A percentile compares a stretch with the other conserved stretches of the same genome.
Evolutionary conservation across 2,329 filamentous ascomycete species (phyloP).

Genomic region (Botrytis medusae): DNA sequence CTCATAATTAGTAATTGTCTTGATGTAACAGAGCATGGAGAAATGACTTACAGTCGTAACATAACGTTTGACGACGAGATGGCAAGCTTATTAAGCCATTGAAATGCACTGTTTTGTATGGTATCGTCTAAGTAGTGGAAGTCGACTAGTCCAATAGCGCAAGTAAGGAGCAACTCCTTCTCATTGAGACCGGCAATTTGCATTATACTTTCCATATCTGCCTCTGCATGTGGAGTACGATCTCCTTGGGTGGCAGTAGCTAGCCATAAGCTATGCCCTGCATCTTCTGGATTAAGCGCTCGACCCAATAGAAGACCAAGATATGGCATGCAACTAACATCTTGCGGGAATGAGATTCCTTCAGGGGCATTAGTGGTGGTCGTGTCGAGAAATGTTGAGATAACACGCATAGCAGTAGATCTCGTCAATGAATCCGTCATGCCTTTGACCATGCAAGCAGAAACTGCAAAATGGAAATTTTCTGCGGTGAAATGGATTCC

Average conservation of each 20-base stretch:
- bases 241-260: constrained; percentile 42
- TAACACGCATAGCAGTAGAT: constrained; percentile 56
- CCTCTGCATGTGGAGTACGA: constrained; percentile 41
- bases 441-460: constrained; percentile 62
- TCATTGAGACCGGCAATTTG: constrained; percentile 53
- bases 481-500: constrained; percentile 64
- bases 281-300: constrained; percentile 56
- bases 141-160: constrained; percentile 64
- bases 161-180: constrained; percentile 61
- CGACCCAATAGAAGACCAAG: constrained; percentile 59
- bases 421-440: constrained; percentile 63
- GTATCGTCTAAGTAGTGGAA: constrained; percentile 64
- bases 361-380: constrained; percentile 40
- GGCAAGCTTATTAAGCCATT: constrained; percentile 61
- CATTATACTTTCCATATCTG: constrained; percentile 43
- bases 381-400: constrained; percentile 61
- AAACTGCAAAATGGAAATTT: constrained; percentile 67
- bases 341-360: constrained; percentile 34
- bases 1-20: neutral
- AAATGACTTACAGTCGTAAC: constrained; percentile 53
- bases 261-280: constrained; percentile 62
- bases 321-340: constrained; percentile 50
- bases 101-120: constrained; percentile 58
- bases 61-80: constrained; percentile 55
- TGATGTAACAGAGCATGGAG: neutral